These are phyloP conservation scores for Metschnikowia cerradonensis DNA, from an alignment of 805 yeast species.

Conservation along the genomic window DNA sequence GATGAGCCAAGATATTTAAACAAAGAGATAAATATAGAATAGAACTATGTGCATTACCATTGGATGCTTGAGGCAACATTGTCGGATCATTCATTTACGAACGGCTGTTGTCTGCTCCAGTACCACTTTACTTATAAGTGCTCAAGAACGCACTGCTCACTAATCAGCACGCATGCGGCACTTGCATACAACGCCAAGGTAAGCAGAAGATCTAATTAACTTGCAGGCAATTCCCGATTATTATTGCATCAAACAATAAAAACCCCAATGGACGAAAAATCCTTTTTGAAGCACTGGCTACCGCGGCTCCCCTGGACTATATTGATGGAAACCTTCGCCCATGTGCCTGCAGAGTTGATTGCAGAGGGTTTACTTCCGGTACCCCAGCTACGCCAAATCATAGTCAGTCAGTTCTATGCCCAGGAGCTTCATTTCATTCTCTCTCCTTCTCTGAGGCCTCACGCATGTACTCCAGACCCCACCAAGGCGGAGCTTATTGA, in stretches of 20 bases:
- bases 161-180: neutral
- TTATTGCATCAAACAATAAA: neutral
- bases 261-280: conserved; percentile 4
- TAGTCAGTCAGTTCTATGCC: conserved; percentile 25
- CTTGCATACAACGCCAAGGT: neutral
- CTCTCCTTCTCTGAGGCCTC: conserved; percentile 28
- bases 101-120: neutral
- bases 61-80: neutral
- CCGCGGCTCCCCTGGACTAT: conserved; percentile 14
- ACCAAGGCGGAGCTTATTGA: conserved; percentile 13
- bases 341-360: conserved; percentile 10
- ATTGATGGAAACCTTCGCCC: conserved; percentile 9
- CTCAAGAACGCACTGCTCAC: neutral
- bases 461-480: conserved; percentile 8
- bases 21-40: neutral
- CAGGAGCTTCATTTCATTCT: conserved; percentile 33
- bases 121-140: neutral
- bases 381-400: conserved; percentile 19
- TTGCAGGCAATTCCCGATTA: neutral
- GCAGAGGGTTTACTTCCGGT: conserved; percentile 11
- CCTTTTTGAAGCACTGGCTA: conserved; percentile 10
- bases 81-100: neutral
- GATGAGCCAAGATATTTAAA: neutral
- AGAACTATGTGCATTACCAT: neutral
- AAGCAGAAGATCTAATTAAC: neutral